Base-by-base conservation (phyloP, 148 eudicot species). In the Polygonum aviculare region DNA sequence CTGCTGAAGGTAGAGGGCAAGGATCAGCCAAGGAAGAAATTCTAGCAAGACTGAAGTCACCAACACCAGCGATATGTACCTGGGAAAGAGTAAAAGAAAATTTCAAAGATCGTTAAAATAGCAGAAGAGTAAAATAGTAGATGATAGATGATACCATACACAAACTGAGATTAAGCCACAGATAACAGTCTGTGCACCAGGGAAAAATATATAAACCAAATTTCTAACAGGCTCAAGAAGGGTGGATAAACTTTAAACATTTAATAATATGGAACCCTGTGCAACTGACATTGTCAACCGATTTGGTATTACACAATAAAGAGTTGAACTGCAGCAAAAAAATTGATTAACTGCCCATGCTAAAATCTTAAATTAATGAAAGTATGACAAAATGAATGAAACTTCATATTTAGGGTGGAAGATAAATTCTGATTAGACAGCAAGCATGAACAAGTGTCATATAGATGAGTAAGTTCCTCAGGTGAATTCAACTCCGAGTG, bases 51-150 rank as follows among this genome's bases (percentile, higher is more conserved):
- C 67, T 80, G 77, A 81, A 88, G 82, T 95, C 98, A 78, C 98
- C 98, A 36, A 92, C 98, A 54, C 98, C 98, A 78, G 98, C 98
- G 85, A 95, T 85, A 80, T 95, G 98, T 69, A 90, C 91, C 98
- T 94, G 84, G 60, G 15, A 38, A 63, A 31, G 33, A 59, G 26
- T 2, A 26, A 14, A 35, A 36, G 15, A 67, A 36, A n/a, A 67
- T 16, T 35, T 12, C 40, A 12, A 67, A 38, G 21, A 16, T 5
- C 15, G 45, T 16, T 0, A 36, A 15, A 67, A 14, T 9, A 36
- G 45, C 36, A 36, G 63, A 57, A 57, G 15, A 6, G 15, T 60
- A 67, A 35, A 67, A 7, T 33, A 19, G 12, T 35, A 26, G 31
- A 26, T 26, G 31, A 26, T 26, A 0, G 0, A 26, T 67, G 38